These are phyloP conservation scores for Glycine soja DNA, from an alignment of 306 rosid species.

Conservation along the genomic window DNA sequence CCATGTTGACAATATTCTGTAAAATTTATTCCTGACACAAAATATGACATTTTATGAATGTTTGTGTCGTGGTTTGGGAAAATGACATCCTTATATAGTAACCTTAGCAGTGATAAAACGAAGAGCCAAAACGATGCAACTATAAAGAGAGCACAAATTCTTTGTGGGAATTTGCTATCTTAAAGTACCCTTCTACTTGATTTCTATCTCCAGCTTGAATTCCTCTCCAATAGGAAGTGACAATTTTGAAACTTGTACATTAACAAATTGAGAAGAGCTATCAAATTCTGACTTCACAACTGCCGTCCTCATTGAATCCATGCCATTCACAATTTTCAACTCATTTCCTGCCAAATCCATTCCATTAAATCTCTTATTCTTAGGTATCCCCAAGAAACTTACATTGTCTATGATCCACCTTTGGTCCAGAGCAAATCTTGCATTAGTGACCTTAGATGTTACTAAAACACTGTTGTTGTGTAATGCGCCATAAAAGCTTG, in stretches of 20 bases:
- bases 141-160: slow-evolving; percentile 9
- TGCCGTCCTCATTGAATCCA: slow-evolving; percentile 26
- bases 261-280: slow-evolving; percentile 49
- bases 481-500: slow-evolving; percentile 54
- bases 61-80: neutral
- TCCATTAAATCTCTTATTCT: slow-evolving; percentile 19
- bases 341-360: slow-evolving; percentile 28
- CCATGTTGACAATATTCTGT: slow-evolving; percentile 5
- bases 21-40: slow-evolving; percentile 19
- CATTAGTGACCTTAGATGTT: slow-evolving; percentile 66
- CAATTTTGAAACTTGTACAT: slow-evolving; percentile 55
- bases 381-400: slow-evolving; percentile 69
- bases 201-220: slow-evolving; percentile 58
- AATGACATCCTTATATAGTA: neutral
- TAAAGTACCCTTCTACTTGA: slow-evolving; percentile 31
- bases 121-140: neutral
- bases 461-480: slow-evolving; percentile 37
- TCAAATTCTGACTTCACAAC: slow-evolving; percentile 45
- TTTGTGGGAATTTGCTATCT: neutral
- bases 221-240: slow-evolving; percentile 68
- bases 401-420: slow-evolving; percentile 68
- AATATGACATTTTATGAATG: slow-evolving; percentile 6
- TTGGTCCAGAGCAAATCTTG: slow-evolving; percentile 63
- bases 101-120: neutral
- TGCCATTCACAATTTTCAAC: slow-evolving; percentile 46